Conservation (phyloP, 495 filamentous ascomycete species). For the Penicillium longicatenatum region DNA sequence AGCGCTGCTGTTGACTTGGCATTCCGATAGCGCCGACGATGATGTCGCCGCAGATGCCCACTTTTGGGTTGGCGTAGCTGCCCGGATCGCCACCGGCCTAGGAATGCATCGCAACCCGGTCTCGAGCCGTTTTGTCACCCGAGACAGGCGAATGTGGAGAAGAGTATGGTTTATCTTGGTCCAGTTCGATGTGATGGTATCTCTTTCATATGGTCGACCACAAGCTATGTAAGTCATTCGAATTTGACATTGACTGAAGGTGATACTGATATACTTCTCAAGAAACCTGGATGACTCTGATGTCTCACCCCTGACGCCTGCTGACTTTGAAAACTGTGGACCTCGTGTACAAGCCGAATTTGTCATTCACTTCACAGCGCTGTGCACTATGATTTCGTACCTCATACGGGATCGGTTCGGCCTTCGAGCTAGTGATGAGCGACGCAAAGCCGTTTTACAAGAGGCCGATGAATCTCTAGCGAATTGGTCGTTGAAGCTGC, state of each 20-base stretch:
- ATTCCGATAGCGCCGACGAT: constrained; percentile 49
- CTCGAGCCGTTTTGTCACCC: constrained; percentile 43
- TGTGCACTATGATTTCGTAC: constrained; percentile 50
- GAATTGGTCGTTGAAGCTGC: constrained; percentile 48
- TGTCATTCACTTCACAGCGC: constrained; percentile 48
- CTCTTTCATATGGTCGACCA: constrained; percentile 52
- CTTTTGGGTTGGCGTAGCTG: constrained; percentile 52
- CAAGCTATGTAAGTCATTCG: constrained; percentile 45
- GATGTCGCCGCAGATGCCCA: constrained; percentile 52
- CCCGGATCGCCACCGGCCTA: constrained; percentile 50
- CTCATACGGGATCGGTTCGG: constrained; percentile 47
- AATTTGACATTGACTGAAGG: not conserved
- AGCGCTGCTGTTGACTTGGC: constrained; percentile 50
- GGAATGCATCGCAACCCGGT: constrained; percentile 54
- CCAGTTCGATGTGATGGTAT: constrained; percentile 52
- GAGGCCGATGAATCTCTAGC: constrained; percentile 50
- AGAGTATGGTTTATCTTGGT: constrained; percentile 51
- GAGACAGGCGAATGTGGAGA: constrained; percentile 49
- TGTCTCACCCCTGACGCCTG: constrained; percentile 41
- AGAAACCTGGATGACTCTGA: constrained; percentile 53
- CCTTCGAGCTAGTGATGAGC: constrained; percentile 40
- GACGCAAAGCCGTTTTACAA: constrained; percentile 44
- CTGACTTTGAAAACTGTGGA: constrained; percentile 53
- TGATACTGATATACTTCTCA: constrained; percentile 8
- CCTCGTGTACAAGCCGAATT: constrained; percentile 43